phyloP scores from a whole-genome alignment of 805 yeast genomes.

The Candida schatavii region DNA sequence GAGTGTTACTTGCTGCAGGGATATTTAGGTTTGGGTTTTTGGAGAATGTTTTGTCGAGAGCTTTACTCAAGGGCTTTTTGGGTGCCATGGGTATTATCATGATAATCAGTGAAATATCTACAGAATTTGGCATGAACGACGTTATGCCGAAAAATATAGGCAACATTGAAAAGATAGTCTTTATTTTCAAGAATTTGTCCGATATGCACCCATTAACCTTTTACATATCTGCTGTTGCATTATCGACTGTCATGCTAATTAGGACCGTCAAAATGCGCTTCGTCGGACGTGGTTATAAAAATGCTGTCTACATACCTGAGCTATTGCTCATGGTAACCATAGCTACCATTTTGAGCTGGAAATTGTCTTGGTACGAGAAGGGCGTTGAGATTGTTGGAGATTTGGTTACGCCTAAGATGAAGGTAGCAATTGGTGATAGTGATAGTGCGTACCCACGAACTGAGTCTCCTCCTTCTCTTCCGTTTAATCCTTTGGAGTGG shows the following conservation, averaged over 20 bases:
- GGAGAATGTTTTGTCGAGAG: conserved; percentile 74
- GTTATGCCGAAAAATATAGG: conserved; percentile 17
- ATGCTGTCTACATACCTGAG: conserved; percentile 30
- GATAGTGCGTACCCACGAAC: background rate
- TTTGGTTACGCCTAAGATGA: conserved; percentile 8
- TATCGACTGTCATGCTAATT: conserved; percentile 18
- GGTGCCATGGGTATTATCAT: conserved; percentile 84
- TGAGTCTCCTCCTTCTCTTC: background rate
- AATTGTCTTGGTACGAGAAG: conserved; percentile 19
- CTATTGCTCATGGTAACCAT: conserved; percentile 28
- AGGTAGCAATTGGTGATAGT: background rate
- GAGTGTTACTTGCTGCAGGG: conserved; percentile 63
- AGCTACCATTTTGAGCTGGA: conserved; percentile 25
- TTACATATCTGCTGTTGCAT: conserved; percentile 18
- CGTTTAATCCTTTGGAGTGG: conserved; percentile 21
- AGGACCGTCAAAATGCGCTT: conserved; percentile 17
- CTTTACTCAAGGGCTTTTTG: conserved; percentile 77
- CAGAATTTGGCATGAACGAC: conserved; percentile 37
- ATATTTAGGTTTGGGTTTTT: conserved; percentile 74
- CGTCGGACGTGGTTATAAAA: conserved; percentile 13
- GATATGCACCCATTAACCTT: conserved; percentile 15
- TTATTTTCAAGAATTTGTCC: conserved; percentile 9
- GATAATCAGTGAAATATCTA: conserved; percentile 55
- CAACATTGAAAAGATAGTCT: conserved; percentile 19
- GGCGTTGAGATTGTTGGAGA: conserved; percentile 33